Conservation (phyloP, 1,284 basidiomycete species). For the Austroboletus niveus region DNA sequence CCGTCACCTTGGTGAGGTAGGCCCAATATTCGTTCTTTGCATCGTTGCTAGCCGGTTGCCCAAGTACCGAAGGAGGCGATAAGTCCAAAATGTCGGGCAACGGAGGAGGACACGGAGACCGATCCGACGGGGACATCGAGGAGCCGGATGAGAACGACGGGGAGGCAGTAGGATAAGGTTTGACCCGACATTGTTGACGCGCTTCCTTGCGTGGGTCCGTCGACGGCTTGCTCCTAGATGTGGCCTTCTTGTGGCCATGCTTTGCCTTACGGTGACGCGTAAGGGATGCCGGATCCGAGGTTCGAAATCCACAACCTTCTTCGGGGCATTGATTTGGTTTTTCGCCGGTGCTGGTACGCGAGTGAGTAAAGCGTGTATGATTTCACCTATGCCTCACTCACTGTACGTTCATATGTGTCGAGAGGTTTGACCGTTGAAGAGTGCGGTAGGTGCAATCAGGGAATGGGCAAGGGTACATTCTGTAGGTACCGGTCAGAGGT, state of each 20-base stretch:
- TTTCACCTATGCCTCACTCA: slow-evolving; percentile 5
- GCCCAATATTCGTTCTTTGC: too few relatives aligned
- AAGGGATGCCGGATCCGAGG: slow-evolving; percentile 29
- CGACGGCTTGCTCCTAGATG: not conserved
- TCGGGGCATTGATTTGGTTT: slow-evolving; percentile 21
- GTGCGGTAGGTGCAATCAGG: slow-evolving; percentile 23
- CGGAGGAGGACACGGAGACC: not conserved
- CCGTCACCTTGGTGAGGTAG: too few relatives aligned
- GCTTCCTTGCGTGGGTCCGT: not conserved
- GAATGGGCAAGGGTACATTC: slow-evolving; percentile 27
- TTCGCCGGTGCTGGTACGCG: slow-evolving; percentile 10
- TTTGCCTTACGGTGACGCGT: slow-evolving; percentile 24
- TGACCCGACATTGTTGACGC: not conserved
- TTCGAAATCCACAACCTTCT: slow-evolving; percentile 17
- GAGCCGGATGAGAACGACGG: not conserved
- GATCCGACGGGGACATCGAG: not conserved
- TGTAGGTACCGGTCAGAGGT: slow-evolving; percentile 13
- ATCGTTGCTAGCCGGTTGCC: not conserved
- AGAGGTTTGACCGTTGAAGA: slow-evolving; percentile 32
- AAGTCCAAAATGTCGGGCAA: not conserved
- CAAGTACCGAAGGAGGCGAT: not conserved
- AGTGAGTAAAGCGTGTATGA: slow-evolving; percentile 2
- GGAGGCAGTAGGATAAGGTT: slow-evolving; percentile 1
- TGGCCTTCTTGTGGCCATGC: slow-evolving; percentile 15
- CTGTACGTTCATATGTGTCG: slow-evolving; percentile 30